Percentiles rank a stretch among this genome's conserved stretches.
phyloP scores from a whole-genome alignment of 2,329 filamentous ascomycete species.

The Fusarium coffeatum region DNA sequence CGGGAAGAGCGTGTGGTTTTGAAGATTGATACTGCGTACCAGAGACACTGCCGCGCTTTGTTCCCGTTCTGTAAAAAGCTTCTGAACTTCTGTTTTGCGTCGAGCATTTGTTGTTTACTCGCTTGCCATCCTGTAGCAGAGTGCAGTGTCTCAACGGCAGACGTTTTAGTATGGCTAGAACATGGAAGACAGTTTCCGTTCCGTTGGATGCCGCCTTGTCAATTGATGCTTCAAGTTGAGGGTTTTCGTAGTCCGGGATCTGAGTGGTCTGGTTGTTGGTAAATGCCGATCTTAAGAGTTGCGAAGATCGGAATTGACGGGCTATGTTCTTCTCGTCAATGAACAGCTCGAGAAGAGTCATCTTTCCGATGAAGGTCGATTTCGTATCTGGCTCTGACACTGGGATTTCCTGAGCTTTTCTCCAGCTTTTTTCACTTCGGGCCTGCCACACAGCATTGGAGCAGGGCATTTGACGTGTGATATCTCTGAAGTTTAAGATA shows the following conservation, averaged over 20 bases:
- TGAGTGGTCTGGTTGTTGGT: rapidly evolving
- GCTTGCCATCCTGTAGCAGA: slow-evolving; percentile 4
- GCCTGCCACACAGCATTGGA: not conserved
- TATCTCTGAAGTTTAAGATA: not conserved
- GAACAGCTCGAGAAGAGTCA: not conserved
- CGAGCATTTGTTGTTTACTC: not conserved
- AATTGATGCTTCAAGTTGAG: not conserved
- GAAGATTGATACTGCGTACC: not conserved
- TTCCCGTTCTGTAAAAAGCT: rapidly evolving
- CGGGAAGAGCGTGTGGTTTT: not conserved
- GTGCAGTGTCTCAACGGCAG: not conserved
- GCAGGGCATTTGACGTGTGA: not conserved
- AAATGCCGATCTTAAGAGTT: not conserved
- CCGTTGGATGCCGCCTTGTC: rapidly evolving
- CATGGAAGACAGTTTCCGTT: not conserved
- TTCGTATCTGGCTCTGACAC: rapidly evolving
- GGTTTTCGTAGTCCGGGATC: not conserved
- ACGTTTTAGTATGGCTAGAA: not conserved
- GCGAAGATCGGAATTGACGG: rapidly evolving
- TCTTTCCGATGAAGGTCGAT: not conserved
- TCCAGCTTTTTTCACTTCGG: not conserved
- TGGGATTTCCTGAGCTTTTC: too few relatives aligned
- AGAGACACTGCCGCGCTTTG: rapidly evolving
- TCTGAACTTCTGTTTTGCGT: not conserved
- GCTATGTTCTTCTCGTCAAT: not conserved